A percentile compares a stretch with the other conserved stretches of the same genome.
These are phyloP conservation scores for Pichia sp. DNA, from an alignment of 1,139 yeast genomes.

Conservation along the genomic window DNA sequence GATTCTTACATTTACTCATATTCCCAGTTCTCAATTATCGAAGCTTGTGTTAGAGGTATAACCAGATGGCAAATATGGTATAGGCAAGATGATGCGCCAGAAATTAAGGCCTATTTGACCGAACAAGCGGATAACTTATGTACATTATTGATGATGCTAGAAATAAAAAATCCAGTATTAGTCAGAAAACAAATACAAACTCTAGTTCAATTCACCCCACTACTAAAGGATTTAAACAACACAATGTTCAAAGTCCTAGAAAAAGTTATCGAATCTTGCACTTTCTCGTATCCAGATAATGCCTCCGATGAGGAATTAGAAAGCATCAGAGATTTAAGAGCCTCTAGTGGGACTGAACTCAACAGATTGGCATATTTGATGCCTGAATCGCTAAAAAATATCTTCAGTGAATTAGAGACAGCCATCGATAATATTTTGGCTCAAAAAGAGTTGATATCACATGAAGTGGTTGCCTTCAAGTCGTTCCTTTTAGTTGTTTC, in stretches of 20 bases:
- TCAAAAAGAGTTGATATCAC: constrained; percentile 72
- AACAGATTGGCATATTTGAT: constrained; percentile 89
- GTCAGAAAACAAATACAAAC: constrained; percentile 86
- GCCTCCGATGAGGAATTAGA: constrained; percentile 71
- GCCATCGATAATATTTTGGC: constrained; percentile 72
- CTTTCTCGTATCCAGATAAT: constrained; percentile 71
- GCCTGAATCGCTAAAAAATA: constrained; percentile 83
- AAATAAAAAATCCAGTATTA: constrained; percentile 72
- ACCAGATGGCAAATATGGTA: constrained; percentile 98
- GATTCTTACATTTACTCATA: constrained; percentile 72
- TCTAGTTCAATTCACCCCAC: constrained; percentile 93
- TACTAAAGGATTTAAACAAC: constrained; percentile 67
- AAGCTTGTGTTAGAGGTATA: constrained; percentile 86
- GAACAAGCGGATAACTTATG: constrained; percentile 71
- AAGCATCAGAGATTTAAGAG: constrained; percentile 77
- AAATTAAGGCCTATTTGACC: constrained; percentile 52
- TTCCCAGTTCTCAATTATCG: constrained; percentile 81
- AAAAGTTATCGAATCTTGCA: constrained; percentile 81
- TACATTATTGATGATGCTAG: constrained; percentile 68
- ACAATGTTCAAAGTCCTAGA: constrained; percentile 78
- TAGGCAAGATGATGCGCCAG: constrained; percentile 55
- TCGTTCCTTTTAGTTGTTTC: constrained; percentile 89
- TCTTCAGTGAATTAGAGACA: constrained; percentile 73
- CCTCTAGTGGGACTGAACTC: constrained; percentile 91
- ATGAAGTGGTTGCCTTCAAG: constrained; percentile 90